Conservation (phyloP, 805 yeast genomes). For the Candida sphagnicola region DNA sequence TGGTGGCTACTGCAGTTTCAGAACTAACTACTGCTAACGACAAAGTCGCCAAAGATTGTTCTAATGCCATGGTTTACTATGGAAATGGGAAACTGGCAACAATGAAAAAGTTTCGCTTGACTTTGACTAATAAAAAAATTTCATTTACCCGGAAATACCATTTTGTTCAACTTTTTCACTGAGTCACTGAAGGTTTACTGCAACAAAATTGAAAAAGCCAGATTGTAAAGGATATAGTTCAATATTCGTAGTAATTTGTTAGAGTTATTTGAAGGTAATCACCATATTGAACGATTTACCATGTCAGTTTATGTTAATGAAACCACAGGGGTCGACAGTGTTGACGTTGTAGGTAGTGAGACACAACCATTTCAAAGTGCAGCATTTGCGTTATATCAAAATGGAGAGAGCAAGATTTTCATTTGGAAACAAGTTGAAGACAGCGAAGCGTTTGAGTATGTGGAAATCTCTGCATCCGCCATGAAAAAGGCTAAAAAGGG, state of each 20-base stretch:
- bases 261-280: no score
- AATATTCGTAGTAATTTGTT: no score
- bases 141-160: background rate
- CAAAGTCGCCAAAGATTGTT: conserved; percentile 62
- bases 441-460: conserved; percentile 48
- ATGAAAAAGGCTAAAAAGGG: conserved; percentile 96
- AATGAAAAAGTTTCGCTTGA: background rate
- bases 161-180: no score
- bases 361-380: conserved; percentile 73
- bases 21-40: conserved; percentile 54
- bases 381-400: conserved; percentile 67
- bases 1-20: conserved; percentile 53
- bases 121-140: background rate
- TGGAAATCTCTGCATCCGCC: conserved; percentile 84
- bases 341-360: conserved; percentile 58
- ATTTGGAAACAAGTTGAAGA: conserved; percentile 62
- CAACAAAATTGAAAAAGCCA: no score
- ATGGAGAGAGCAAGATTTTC: conserved; percentile 53
- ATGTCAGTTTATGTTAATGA: conserved; percentile 71
- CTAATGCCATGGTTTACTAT: conserved; percentile 52
- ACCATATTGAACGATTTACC: no score
- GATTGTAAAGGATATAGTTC: no score
- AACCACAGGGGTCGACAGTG: conserved; percentile 60
- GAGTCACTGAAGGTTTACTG: no score
- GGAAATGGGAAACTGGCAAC: background rate